Evolutionary conservation across 2,329 filamentous ascomycete species (phyloP).

Genomic region (Monosporascus sp.): DNA sequence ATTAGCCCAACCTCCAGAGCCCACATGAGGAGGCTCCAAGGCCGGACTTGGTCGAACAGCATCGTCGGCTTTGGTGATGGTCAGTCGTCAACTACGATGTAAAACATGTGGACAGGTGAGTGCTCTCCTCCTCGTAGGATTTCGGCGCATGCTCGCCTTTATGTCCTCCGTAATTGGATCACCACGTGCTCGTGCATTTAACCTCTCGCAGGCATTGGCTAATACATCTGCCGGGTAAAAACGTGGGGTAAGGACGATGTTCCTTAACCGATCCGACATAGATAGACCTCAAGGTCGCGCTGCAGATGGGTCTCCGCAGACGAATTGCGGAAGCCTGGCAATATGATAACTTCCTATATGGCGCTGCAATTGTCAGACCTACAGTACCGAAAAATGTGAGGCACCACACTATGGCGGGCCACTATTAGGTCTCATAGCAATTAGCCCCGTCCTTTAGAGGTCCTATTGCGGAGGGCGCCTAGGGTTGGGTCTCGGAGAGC

Average conservation of each 20-base stretch:
- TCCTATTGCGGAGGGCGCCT: no score
- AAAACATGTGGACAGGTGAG: not conserved
- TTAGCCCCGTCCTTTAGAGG: no score
- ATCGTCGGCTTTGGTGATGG: slow-evolving; percentile 4
- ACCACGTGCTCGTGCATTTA: slow-evolving; percentile 6
- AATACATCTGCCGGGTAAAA: slow-evolving; percentile 11
- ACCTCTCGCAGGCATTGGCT: slow-evolving; percentile 10
- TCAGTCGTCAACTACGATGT: not conserved
- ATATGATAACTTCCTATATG: no score
- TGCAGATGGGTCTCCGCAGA: no score
- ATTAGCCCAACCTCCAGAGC: slow-evolving; percentile 16
- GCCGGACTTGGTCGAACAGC: slow-evolving; percentile 16
- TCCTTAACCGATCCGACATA: not conserved
- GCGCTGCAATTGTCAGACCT: no score
- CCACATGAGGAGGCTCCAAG: slow-evolving; percentile 14
- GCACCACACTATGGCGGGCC: no score
- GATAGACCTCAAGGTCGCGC: no score
- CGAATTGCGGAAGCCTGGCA: no score
- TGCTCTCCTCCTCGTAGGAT: not conserved
- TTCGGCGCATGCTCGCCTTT: not conserved
- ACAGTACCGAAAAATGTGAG: no score
- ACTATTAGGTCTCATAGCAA: no score
- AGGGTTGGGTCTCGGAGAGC: no score
- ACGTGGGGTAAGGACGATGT: slow-evolving; percentile 12
- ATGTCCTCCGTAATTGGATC: not conserved